Evolutionary conservation across 345 rosid genomes (phyloP), one percentile per base, ranked within the genome.

Genomic region (Citrus glauca): DNA sequence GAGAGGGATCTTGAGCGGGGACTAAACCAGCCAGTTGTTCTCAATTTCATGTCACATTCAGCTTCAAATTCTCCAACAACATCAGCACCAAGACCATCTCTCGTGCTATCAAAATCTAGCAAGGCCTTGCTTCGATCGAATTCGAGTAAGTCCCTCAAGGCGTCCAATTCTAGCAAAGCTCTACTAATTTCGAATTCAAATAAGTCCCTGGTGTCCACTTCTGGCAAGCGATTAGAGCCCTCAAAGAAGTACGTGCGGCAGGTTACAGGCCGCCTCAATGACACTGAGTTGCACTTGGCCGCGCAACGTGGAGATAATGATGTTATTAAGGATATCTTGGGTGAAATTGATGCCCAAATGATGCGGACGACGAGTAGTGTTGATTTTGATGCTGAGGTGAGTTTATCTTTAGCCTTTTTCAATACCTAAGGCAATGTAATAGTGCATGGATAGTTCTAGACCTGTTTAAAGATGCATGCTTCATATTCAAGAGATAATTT

Each of bases 271-370:
- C 97, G 94, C 68, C 94, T 88, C 83, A 90, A 96, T 81, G 98
- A 96, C 86, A 96, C 98, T 20, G 98, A 94, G 90, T 88, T 96
- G 67, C 98, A 96, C 82, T 78, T 94, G 81, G 98, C 98, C 2
- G 98, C 98, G 6, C 92, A 90, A 69, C 89, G 94, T 5, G 98
- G 95, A 45, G 98, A 94, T 79, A 74, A 90, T 77, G 90, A 73
- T 17, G 81, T 91, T 5, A 87, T 96, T 56, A 82, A 72, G 80
- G 91, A 88, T 77, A 92, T 94, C 76, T 80, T 96, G 24, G 88
- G 75, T 14, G 99, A 92, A 74, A 92, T 94, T 61, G 94, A 90
- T 80, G 86, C 87, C 27, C 98, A 92, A 78, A 91, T 94, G 88
- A 82, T 69, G 73, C 88, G 91, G 57, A 89, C 93, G 13, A 76